Evolutionary conservation across 2,329 filamentous ascomycete genomes (phyloP).

Genomic region (Arthrobotrys musiformis): DNA sequence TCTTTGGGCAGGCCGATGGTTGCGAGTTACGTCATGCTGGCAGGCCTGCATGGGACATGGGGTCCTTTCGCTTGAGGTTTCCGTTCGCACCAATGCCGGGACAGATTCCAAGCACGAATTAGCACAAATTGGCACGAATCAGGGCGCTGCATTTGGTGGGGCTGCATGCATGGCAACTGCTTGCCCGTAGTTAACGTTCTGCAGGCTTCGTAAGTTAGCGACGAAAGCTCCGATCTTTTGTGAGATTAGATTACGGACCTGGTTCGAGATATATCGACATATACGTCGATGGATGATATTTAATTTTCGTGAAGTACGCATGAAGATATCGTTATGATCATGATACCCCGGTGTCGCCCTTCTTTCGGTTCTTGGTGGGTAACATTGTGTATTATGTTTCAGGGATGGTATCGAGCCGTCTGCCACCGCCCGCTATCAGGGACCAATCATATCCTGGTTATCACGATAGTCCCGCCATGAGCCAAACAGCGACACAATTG

Average conservation of each 20-base stretch:
- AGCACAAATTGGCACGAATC: conserved; percentile 21
- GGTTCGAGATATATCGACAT: background rate
- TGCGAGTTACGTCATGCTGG: conserved; percentile 47
- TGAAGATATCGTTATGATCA: background rate
- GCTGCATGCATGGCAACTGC: conserved; percentile 25
- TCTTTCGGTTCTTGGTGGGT: background rate
- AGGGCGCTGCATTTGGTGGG: conserved; percentile 2
- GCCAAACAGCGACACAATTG: background rate
- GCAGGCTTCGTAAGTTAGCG: conserved; percentile 17
- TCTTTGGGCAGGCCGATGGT: conserved; percentile 9
- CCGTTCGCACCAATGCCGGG: conserved; percentile 44
- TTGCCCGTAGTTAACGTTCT: background rate
- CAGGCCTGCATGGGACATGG: conserved; percentile 7
- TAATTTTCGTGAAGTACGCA: background rate
- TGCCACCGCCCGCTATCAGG: background rate
- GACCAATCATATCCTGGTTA: conserved; percentile 7
- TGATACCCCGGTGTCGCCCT: background rate
- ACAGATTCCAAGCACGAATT: conserved; percentile 26
- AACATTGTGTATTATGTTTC: conserved; percentile 18
- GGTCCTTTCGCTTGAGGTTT: background rate
- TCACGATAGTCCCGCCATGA: conserved; percentile 7
- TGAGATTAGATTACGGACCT: background rate
- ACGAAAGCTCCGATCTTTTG: background rate
- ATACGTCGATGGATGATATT: background rate
- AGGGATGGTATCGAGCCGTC: conserved; percentile 21